phyloP scores from a whole-genome alignment of 345 rosid species.

The Lepidium didymum region DNA sequence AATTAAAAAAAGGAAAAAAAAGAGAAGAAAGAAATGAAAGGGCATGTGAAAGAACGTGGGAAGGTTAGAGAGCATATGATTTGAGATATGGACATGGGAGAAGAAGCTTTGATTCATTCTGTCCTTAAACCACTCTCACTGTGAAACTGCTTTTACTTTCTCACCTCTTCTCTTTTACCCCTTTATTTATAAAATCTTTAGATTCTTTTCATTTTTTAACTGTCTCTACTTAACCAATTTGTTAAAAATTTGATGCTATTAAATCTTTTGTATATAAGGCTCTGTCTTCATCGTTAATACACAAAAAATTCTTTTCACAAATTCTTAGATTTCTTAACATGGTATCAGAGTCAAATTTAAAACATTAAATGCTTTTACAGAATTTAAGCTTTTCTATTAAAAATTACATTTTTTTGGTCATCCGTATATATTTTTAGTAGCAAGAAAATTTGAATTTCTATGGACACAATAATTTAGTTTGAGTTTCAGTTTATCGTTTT shows the following conservation, averaged over 20 bases:
- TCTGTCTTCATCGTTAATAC: too few species aligned
- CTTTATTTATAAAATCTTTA: conserved; percentile 11
- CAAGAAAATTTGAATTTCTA: too few species aligned
- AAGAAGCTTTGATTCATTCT: conserved; percentile 17
- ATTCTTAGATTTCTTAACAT: too few species aligned
- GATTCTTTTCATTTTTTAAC: neutral
- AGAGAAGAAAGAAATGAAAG: neutral
- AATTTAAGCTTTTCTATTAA: too few species aligned
- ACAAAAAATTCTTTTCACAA: too few species aligned
- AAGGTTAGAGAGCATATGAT: conserved; percentile 20
- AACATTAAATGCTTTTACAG: too few species aligned
- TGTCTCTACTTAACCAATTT: neutral
- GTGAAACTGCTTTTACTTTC: conserved; percentile 20
- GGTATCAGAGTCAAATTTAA: too few species aligned
- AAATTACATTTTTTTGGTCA: too few species aligned
- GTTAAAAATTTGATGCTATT: neutral
- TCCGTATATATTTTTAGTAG: too few species aligned
- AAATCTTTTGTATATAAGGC: too few species aligned
- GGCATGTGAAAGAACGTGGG: conserved; percentile 31
- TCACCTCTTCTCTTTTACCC: conserved; percentile 13
- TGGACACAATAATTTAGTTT: too few species aligned
- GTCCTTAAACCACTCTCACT: conserved; percentile 16
- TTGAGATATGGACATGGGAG: conserved; percentile 14
- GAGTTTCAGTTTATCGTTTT: too few species aligned
- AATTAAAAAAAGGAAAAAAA: neutral